Conservation (phyloP, 75 land plant genomes). For the Cupressus sempervirens region DNA sequence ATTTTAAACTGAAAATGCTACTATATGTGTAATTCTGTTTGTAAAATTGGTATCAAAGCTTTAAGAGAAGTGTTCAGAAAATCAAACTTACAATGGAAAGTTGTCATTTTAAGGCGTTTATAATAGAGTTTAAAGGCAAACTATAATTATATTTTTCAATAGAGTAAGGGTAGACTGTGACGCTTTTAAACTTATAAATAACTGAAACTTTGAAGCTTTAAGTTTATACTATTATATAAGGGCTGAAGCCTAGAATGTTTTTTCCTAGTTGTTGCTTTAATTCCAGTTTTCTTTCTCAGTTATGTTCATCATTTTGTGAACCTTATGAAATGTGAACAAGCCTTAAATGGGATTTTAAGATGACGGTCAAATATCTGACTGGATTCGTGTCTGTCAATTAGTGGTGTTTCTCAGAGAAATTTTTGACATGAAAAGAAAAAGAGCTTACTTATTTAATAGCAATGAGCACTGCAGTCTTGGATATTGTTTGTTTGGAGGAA, state of each 20-base stretch:
- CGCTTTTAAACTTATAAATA: neutral
- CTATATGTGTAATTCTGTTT: neutral
- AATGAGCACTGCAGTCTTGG: neutral
- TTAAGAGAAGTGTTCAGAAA: neutral
- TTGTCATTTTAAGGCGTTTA: neutral
- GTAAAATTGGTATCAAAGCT: neutral
- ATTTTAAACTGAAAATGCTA: neutral
- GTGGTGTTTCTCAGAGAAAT: neutral
- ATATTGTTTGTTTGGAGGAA: neutral
- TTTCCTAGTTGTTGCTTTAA: neutral
- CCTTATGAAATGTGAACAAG: neutral
- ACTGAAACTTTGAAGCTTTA: neutral
- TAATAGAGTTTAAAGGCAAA: neutral
- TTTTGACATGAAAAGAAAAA: neutral
- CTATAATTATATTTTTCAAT: neutral
- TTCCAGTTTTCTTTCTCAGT: neutral
- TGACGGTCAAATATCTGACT: neutral
- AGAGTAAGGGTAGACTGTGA: neutral
- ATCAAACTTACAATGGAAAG: too few species aligned
- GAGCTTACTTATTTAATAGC: neutral
- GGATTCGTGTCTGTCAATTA: neutral
- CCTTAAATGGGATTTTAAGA: neutral
- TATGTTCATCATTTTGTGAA: neutral
- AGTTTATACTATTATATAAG: too few species aligned
- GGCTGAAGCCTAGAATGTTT: neutral